A percentile compares a stretch with the other conserved stretches of the same genome.
Conservation (phyloP, 2,329 filamentous ascomycete genomes). For the Cytospora leucostoma region DNA sequence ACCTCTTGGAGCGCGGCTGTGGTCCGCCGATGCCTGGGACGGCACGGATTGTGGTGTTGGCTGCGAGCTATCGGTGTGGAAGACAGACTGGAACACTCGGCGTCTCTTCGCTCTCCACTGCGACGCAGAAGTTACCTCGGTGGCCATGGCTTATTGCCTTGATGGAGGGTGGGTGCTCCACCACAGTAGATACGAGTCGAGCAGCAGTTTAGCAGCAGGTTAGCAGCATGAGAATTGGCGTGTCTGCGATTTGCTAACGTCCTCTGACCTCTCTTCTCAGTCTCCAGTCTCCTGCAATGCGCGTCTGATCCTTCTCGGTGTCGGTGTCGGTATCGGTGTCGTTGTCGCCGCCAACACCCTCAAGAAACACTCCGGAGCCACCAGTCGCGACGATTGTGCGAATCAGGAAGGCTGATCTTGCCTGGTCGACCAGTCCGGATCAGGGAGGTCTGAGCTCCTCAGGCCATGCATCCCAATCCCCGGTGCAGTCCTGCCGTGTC, state of each 20-base stretch:
- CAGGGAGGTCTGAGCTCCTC: background rate
- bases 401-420: background rate
- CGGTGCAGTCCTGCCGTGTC: background rate
- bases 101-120: conserved; percentile 50
- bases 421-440: conserved; percentile 4
- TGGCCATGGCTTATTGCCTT: conserved; percentile 18
- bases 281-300: background rate
- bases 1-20: conserved; percentile 46
- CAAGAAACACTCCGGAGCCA: no score
- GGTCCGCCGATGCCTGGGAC: conserved; percentile 41
- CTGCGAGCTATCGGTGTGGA: conserved; percentile 53
- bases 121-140: conserved; percentile 35
- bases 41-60: conserved; percentile 49
- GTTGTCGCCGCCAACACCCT: no score
- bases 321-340: background rate
- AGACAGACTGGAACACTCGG: conserved; percentile 57
- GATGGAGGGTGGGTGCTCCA: background rate
- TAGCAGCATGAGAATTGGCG: background rate
- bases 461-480: conserved; percentile 1
- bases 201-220: background rate
- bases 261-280: background rate
- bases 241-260: no score
- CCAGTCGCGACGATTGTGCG: background rate
- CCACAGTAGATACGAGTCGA: background rate
- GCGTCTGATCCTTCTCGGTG: background rate